phyloP scores from a whole-genome alignment of 805 yeast genomes.

The Myxozyma kluyveri region DNA sequence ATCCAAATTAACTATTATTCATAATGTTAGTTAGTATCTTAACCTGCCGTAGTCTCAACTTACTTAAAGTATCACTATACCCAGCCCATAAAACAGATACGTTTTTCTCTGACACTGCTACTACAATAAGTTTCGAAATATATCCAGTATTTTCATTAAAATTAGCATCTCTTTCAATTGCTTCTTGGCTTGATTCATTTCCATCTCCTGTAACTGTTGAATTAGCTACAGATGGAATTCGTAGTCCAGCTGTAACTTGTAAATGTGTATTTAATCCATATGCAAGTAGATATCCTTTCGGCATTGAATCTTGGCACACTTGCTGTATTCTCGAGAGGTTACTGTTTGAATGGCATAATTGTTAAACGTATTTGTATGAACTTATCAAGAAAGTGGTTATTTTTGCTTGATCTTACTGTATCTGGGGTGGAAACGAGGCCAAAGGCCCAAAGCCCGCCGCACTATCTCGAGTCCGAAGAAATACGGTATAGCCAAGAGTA shows the following conservation, averaged over 20 bases:
- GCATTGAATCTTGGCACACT: no score
- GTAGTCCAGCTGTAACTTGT: no score
- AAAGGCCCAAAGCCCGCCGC: no score
- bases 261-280: no score
- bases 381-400: no score
- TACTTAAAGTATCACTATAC: constrained; percentile 17
- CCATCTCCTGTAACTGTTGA: not conserved
- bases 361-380: no score
- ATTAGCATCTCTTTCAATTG: not conserved
- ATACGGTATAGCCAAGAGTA: constrained; percentile 11
- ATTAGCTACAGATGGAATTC: constrained; percentile 4
- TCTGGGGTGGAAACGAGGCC: no score
- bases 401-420: no score
- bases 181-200: not conserved
- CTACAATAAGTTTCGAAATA: not conserved
- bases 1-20: constrained; percentile 14
- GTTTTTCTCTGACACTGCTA: constrained; percentile 6
- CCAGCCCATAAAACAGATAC: constrained; percentile 18
- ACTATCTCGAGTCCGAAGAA: no score
- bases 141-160: not conserved
- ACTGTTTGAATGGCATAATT: no score
- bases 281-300: no score
- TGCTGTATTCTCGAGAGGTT: no score
- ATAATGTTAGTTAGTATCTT: not conserved
- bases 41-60: not conserved